These are phyloP conservation scores for Alternaria hordeiaustralica DNA, from an alignment of 2,329 filamentous ascomycete species.

Conservation along the genomic window DNA sequence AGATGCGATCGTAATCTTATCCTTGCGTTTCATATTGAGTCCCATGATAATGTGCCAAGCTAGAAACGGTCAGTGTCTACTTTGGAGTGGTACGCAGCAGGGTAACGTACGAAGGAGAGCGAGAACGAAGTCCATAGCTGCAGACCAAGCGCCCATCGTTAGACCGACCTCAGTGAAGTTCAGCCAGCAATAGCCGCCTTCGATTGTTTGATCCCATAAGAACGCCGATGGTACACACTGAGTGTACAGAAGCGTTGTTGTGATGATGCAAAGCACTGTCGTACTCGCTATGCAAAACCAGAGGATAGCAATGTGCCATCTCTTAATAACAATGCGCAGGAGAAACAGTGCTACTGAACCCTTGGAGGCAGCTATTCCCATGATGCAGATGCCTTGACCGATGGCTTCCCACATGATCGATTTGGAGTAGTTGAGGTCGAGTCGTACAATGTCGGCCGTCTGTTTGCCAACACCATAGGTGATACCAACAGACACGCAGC, in stretches of 20 bases:
- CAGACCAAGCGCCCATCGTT: constrained; percentile 43
- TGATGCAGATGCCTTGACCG: constrained; percentile 39
- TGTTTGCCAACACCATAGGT: constrained; percentile 37
- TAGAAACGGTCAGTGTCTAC: not conserved
- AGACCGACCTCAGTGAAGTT: constrained; percentile 37
- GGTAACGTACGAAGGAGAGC: constrained; percentile 36
- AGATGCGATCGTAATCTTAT: constrained; percentile 41
- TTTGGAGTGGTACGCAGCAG: not conserved
- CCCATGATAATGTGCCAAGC: constrained; percentile 43
- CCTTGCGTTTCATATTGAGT: constrained; percentile 45
- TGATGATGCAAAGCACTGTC: constrained; percentile 33
- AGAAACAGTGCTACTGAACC: constrained; percentile 40
- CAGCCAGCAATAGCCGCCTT: constrained; percentile 34
- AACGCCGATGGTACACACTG: constrained; percentile 36
- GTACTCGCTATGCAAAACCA: constrained; percentile 41
- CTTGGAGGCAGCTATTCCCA: constrained; percentile 41
- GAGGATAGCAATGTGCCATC: constrained; percentile 37
- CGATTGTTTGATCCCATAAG: constrained; percentile 36
- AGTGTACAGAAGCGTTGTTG: constrained; percentile 34
- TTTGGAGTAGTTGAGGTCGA: constrained; percentile 32
- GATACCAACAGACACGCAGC: constrained; percentile 32
- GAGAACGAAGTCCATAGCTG: constrained; percentile 44
- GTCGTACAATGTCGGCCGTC: constrained; percentile 23
- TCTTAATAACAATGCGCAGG: constrained; percentile 36
- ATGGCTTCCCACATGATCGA: constrained; percentile 43